Evolutionary conservation across 306 rosid species (phyloP).

Genomic region (Rosa persica): DNA sequence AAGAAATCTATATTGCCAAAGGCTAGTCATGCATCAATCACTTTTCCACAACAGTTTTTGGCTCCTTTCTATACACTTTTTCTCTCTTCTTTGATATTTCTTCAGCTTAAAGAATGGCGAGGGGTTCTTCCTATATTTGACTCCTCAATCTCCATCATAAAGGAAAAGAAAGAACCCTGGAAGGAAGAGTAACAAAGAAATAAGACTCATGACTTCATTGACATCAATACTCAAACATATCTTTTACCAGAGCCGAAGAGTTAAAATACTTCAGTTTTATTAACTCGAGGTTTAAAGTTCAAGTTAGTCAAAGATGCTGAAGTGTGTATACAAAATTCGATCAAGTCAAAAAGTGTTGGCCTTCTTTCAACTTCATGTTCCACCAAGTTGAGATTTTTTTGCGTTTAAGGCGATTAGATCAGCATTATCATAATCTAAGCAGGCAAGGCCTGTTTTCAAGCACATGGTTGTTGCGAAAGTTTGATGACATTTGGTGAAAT

Average conservation of each 20-base stretch:
- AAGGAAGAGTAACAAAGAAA: not conserved
- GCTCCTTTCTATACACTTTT: conserved; percentile 11
- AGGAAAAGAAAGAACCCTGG: not conserved
- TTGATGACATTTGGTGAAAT: conserved; percentile 1
- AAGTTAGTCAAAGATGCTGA: not conserved
- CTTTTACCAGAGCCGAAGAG: not conserved
- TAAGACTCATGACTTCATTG: not conserved
- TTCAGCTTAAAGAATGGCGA: conserved; percentile 5
- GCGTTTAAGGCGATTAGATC: not conserved
- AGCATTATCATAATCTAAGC: not conserved
- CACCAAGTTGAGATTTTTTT: not conserved
- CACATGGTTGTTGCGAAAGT: not conserved
- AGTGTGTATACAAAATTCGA: not conserved
- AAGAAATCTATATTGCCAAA: conserved; percentile 17
- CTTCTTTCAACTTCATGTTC: not conserved
- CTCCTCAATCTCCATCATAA: not conserved
- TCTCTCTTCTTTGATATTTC: conserved; percentile 19
- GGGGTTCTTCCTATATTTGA: conserved; percentile 13
- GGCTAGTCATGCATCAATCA: conserved; percentile 39
- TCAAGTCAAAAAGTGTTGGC: not conserved
- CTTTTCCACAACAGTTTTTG: conserved; percentile 20
- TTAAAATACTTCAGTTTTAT: not conserved
- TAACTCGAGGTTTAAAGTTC: not conserved
- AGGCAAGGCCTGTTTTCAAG: conserved; percentile 7
- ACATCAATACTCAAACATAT: not conserved